Conservation (phyloP, 2,329 filamentous ascomycete genomes). For the Colletotrichum sojae region DNA sequence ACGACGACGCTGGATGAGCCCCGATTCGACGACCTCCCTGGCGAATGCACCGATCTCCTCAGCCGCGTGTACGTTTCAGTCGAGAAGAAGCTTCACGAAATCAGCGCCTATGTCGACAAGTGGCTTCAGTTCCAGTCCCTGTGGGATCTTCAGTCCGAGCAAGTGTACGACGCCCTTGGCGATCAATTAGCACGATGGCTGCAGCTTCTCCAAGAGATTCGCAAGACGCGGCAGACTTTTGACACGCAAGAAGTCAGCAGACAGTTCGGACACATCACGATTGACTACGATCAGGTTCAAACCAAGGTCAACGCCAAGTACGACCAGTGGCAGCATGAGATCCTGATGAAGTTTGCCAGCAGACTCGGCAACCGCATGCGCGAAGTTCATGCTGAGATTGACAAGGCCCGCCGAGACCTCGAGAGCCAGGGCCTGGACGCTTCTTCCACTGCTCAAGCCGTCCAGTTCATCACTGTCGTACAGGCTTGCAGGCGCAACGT, state of each 20-base stretch:
- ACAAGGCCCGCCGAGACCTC: conserved; percentile 89
- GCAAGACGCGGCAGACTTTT: conserved; percentile 95
- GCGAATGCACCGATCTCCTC: conserved; percentile 84
- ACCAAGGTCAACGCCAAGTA: conserved; percentile 99
- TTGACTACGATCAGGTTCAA: conserved; percentile 99
- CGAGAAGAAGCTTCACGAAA: conserved; percentile 84
- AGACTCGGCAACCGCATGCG: conserved; percentile 92
- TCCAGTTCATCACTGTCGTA: conserved; percentile 98
- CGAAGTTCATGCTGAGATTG: conserved; percentile 92
- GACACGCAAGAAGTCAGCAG: conserved; percentile 96
- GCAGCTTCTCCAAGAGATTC: conserved; percentile 95
- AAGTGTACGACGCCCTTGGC: conserved; percentile 92
- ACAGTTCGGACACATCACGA: conserved; percentile 92
- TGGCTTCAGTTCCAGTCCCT: conserved; percentile 99
- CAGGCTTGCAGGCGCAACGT: conserved; percentile 96
- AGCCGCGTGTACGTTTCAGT: conserved; percentile 85
- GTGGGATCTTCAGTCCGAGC: conserved; percentile 96
- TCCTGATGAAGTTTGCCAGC: conserved; percentile 91
- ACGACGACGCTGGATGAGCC: conserved; percentile 75
- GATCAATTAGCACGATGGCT: conserved; percentile 95
- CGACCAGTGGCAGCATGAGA: conserved; percentile 99
- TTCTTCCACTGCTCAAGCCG: conserved; percentile 95
- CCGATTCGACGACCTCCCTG: conserved; percentile 87
- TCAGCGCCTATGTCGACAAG: conserved; percentile 92
- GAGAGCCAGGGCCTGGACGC: conserved; percentile 94